These are phyloP conservation scores for Salix arbutifolia DNA, from an alignment of 345 rosid species.

Conservation along the genomic window DNA sequence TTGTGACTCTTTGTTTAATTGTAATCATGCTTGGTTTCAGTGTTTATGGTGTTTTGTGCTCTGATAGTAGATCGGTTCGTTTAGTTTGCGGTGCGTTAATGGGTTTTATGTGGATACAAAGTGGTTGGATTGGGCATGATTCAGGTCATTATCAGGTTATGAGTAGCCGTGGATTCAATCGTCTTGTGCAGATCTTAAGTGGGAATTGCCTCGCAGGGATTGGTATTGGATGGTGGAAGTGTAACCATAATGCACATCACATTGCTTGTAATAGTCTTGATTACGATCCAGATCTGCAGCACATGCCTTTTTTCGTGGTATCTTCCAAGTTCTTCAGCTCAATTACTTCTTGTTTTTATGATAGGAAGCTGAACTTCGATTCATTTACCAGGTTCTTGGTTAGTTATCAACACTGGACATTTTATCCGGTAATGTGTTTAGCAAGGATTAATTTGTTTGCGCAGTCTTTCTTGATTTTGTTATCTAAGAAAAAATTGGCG, in stretches of 20 bases:
- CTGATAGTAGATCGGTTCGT: slow-evolving; percentile 33
- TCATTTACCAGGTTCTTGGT: slow-evolving; percentile 40
- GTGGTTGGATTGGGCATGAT: slow-evolving; percentile 79
- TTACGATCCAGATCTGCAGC: slow-evolving; percentile 60
- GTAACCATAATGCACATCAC: slow-evolving; percentile 57
- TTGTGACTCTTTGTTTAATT: slow-evolving; percentile 19
- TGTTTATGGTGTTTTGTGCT: slow-evolving; percentile 37
- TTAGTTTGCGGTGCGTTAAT: slow-evolving; percentile 32
- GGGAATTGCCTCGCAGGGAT: slow-evolving; percentile 72
- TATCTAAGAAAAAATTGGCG: slow-evolving; percentile 30
- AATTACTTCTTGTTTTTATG: slow-evolving; percentile 38
- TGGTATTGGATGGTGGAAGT: slow-evolving; percentile 60
- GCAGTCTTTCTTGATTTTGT: slow-evolving; percentile 39
- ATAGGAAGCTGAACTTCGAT: slow-evolving; percentile 48
- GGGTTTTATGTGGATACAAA: slow-evolving; percentile 55
- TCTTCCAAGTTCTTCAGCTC: slow-evolving; percentile 47
- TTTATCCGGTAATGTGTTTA: slow-evolving; percentile 57
- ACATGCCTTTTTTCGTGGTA: slow-evolving; percentile 53
- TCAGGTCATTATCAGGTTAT: slow-evolving; percentile 61
- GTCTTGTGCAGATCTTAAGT: slow-evolving; percentile 45
- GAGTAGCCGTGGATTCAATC: slow-evolving; percentile 27
- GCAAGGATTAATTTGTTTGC: slow-evolving; percentile 53
- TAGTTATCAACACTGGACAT: slow-evolving; percentile 57
- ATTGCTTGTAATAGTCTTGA: slow-evolving; percentile 55
- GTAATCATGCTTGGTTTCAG: slow-evolving; percentile 26